A percentile compares a stretch with the other conserved stretches of the same genome.
Evolutionary conservation across 495 filamentous ascomycete species (phyloP).

Genomic region (Geopyxis carbonaria): DNA sequence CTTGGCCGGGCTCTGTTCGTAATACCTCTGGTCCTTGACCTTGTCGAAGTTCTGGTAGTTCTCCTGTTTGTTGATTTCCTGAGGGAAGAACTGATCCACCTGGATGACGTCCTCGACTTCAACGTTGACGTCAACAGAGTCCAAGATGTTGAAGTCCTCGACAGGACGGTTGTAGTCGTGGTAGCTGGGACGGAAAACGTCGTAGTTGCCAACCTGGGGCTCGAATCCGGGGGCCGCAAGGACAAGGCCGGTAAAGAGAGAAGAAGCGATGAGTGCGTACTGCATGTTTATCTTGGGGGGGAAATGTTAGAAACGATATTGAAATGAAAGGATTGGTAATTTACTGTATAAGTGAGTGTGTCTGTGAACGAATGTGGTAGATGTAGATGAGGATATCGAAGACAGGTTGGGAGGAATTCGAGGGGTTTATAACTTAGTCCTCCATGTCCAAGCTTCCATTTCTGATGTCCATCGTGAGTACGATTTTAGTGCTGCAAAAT

Average conservation of each 20-base stretch:
- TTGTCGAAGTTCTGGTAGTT: background rate
- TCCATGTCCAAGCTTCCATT: too few relatives aligned
- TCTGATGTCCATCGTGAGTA: too few relatives aligned
- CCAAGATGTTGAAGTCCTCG: constrained; percentile 1
- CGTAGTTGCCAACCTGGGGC: too few relatives aligned
- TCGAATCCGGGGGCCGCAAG: background rate
- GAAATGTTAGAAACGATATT: background rate
- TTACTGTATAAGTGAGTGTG: too few relatives aligned
- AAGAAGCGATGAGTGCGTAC: background rate
- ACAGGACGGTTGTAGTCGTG: background rate
- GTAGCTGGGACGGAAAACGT: background rate
- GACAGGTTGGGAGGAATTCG: too few relatives aligned
- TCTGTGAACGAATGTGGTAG: too few relatives aligned
- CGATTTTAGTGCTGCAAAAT: too few relatives aligned
- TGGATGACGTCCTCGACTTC: background rate
- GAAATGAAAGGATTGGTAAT: too few relatives aligned
- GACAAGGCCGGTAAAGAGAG: background rate
- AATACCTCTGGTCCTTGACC: constrained; percentile 1
- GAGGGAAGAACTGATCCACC: background rate
- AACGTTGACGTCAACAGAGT: too few relatives aligned
- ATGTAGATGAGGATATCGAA: too few relatives aligned
- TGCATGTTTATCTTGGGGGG: background rate
- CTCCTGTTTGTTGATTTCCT: background rate
- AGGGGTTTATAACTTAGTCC: too few relatives aligned
- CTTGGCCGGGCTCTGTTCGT: background rate